Percentiles rank a stretch among this genome's conserved stretches.
Evolutionary conservation across 2,329 filamentous ascomycete genomes (phyloP).

Genomic region (Pleurostoma richardsiae): DNA sequence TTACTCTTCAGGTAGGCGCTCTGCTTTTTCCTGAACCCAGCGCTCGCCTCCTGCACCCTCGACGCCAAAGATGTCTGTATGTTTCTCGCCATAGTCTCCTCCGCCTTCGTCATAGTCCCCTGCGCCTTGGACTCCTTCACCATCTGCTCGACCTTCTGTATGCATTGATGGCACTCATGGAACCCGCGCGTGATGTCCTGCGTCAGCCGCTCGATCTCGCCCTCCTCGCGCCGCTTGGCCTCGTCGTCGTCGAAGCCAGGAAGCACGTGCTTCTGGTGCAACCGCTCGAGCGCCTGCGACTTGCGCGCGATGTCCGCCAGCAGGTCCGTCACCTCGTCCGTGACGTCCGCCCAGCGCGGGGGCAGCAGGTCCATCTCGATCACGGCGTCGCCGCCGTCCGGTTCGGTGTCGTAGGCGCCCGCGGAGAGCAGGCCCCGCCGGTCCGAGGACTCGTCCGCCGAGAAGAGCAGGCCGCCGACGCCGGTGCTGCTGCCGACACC

Average conservation of each 20-base stretch:
- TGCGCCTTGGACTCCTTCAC: constrained; percentile 72
- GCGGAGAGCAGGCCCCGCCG: constrained; percentile 78
- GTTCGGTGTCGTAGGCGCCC: constrained; percentile 64
- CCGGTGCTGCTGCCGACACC: constrained; percentile 44
- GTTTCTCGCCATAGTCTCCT: constrained; percentile 94
- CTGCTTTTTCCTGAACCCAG: constrained; percentile 94
- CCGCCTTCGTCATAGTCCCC: constrained; percentile 70
- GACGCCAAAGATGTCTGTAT: constrained; percentile 88
- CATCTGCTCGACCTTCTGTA: constrained; percentile 83
- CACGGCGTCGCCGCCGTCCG: constrained; percentile 84
- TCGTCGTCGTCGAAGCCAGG: constrained; percentile 96
- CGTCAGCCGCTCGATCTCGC: constrained; percentile 84
- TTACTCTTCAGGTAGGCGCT: constrained; percentile 91
- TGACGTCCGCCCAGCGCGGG: constrained; percentile 91
- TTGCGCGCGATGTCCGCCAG: constrained; percentile 77
- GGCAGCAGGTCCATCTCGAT: constrained; percentile 98
- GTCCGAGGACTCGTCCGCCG: constrained; percentile 44
- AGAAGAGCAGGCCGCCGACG: constrained; percentile 47
- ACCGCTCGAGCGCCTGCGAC: constrained; percentile 78
- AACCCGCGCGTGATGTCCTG: constrained; percentile 86
- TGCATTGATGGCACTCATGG: constrained; percentile 83
- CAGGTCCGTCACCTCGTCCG: constrained; percentile 85
- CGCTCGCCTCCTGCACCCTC: constrained; percentile 86
- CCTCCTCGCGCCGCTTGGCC: constrained; percentile 79
- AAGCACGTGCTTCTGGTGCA: constrained; percentile 95